phyloP scores from a whole-genome alignment of 345 rosid species.

The Gynandropsis gynandra region DNA sequence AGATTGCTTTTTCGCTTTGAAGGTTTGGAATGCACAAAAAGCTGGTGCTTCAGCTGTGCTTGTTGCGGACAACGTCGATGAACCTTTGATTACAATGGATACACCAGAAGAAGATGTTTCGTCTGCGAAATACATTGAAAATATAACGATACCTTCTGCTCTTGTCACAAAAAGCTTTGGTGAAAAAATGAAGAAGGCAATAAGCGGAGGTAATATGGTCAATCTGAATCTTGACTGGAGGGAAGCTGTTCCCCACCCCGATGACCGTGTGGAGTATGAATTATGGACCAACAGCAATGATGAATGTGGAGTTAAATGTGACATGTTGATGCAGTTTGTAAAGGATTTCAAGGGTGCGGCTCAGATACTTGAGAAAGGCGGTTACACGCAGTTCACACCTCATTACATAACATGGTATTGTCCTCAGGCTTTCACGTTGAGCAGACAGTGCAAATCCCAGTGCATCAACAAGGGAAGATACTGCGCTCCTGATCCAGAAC shows the following conservation, averaged over 20 bases:
- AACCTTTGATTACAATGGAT: constrained; percentile 89
- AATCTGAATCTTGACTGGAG: constrained; percentile 97
- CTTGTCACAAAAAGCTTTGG: constrained; percentile 72
- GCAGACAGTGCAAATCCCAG: constrained; percentile 80
- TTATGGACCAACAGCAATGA: constrained; percentile 86
- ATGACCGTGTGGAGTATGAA: constrained; percentile 80
- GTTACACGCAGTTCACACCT: constrained; percentile 72
- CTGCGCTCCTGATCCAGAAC: constrained; percentile 88
- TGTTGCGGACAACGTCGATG: constrained; percentile 79
- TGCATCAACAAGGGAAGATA: constrained; percentile 80
- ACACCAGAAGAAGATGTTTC: constrained; percentile 66
- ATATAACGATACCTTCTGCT: constrained; percentile 94
- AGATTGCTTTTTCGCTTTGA: constrained; percentile 95
- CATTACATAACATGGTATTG: constrained; percentile 87
- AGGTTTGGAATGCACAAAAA: constrained; percentile 95
- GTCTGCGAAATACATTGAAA: constrained; percentile 65
- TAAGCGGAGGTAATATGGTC: constrained; percentile 69
- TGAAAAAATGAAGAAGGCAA: constrained; percentile 65
- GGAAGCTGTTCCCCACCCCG: constrained; percentile 88
- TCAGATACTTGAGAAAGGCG: constrained; percentile 75
- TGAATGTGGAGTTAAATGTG: constrained; percentile 76
- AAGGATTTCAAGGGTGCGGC: constrained; percentile 76
- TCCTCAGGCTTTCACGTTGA: constrained; percentile 65
- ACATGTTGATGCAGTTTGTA: constrained; percentile 65
- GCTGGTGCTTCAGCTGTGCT: constrained; percentile 97